Evolutionary conservation across 768 basidiomycete genomes (phyloP), one percentile per base, ranked within the genome.

Genomic region (Leucocoprinus leucothites): DNA sequence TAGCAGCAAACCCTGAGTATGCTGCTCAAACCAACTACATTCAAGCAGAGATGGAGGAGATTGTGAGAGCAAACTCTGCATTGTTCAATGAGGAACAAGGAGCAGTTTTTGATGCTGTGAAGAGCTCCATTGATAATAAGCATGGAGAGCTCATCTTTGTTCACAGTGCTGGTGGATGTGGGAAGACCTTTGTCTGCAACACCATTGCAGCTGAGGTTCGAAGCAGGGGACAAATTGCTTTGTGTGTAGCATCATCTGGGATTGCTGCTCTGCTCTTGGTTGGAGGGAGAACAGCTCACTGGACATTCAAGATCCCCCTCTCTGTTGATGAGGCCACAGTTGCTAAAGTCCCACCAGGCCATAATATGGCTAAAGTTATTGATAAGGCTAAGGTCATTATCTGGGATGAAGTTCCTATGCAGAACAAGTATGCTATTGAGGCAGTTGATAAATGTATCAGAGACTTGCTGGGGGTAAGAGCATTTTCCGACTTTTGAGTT

Each of bases 41-140:
- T 38, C 22, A 9, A 4, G 16, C 48, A n/a, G n/a, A 31, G 2
- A 13, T 38, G 35, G 5, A 34, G 16, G 7, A 13, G 0, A 1
- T n/a, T 1, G 25, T 16, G 40, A 41, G 40, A 5, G 3, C 21
- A 22, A 45, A 11, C 1, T 16, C 9, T 16, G 14, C 11, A 13
- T 18, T 5, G 13, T 46, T 65, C 9, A 75, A 74, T 60, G 24
- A 19, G 1, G 69, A 67, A 8, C 72, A 75, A 47, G 50, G 31
- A 5, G 8, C 43, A 1, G 57, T 71, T 0, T 67, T 77, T 57
- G 62, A 58, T 0, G 69, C 74, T 48, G 71, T 75, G 36, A 13
- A 57, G 3, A 5, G 5, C 3, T 44, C 42, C 5, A 14, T 44
- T 44, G 14, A 6, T 6, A 22, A 44, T n/a, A 22, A 44, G 6